Percentiles rank a stretch among this genome's conserved stretches.
phyloP scores from a whole-genome alignment of 768 basidiomycete species.

The Galerina marginata region DNA sequence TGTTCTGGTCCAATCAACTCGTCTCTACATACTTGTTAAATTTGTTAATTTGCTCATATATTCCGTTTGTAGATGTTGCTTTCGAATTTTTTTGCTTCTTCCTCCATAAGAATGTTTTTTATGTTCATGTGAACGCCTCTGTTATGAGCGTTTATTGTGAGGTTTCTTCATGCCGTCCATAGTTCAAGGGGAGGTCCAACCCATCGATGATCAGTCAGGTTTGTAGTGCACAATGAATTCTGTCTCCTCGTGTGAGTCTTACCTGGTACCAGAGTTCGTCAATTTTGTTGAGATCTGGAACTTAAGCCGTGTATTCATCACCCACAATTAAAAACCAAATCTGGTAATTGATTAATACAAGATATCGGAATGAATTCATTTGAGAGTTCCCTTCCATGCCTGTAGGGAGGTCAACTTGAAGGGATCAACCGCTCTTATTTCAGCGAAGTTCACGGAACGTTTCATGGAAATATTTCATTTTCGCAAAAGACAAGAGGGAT shows the following conservation, averaged over 20 bases:
- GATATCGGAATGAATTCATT: no score
- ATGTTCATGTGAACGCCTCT: not conserved
- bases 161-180: not conserved
- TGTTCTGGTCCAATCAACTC: not conserved
- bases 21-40: not conserved
- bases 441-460: no score
- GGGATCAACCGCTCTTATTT: no score
- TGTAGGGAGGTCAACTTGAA: no score
- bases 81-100: not conserved
- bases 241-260: not conserved
- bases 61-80: not conserved
- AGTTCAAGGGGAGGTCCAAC: not conserved
- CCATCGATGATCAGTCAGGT: constrained; percentile 2
- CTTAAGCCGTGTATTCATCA: no score
- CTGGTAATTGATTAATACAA: no score
- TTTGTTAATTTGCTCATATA: not conserved
- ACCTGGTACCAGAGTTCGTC: not conserved
- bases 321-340: no score
- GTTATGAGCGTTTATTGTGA: not conserved
- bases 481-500: no score
- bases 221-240: not conserved
- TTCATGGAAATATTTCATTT: no score
- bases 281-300: no score
- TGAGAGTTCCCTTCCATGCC: no score
- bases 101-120: not conserved